These are phyloP conservation scores for Rosa persica DNA, from an alignment of 306 rosid genomes.

Conservation along the genomic window DNA sequence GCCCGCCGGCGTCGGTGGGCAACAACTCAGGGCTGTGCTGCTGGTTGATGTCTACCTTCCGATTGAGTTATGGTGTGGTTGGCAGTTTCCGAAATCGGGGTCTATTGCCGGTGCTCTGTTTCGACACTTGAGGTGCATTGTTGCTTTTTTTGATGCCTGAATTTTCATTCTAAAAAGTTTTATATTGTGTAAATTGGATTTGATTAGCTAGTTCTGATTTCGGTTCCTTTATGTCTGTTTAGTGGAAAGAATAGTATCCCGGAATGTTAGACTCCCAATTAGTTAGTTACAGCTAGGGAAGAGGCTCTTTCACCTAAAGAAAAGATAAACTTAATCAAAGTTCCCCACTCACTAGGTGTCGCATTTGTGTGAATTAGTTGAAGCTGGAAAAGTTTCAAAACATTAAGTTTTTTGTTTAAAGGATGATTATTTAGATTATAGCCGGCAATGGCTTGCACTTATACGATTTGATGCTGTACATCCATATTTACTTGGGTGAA, in stretches of 20 bases:
- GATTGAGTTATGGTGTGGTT: slow-evolving; percentile 53
- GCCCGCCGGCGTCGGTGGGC: slow-evolving; percentile 14
- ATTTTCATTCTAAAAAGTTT: background rate
- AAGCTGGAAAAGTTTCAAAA: too few relatives aligned
- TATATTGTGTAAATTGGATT: background rate
- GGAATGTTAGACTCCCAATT: background rate
- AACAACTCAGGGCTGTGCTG: slow-evolving; percentile 54
- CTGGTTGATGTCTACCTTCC: slow-evolving; percentile 77
- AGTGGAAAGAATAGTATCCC: background rate
- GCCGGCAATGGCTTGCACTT: background rate
- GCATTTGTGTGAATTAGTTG: too few relatives aligned
- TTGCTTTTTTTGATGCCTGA: background rate
- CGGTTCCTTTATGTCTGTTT: too few relatives aligned
- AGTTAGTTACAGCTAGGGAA: background rate
- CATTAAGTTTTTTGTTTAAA: too few relatives aligned
- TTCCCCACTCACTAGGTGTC: too few relatives aligned
- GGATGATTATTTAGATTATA: background rate
- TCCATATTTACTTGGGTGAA: background rate
- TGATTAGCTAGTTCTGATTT: background rate
- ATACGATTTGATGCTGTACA: background rate
- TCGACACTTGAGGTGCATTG: slow-evolving; percentile 67
- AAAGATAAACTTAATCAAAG: too few relatives aligned
- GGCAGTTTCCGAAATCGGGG: slow-evolving; percentile 75
- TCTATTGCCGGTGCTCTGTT: slow-evolving; percentile 68
- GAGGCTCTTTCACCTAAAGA: too few relatives aligned